Evolutionary conservation across 2,329 filamentous ascomycete genomes (phyloP).

Genomic region (Zasmidium citrigriseum): DNA sequence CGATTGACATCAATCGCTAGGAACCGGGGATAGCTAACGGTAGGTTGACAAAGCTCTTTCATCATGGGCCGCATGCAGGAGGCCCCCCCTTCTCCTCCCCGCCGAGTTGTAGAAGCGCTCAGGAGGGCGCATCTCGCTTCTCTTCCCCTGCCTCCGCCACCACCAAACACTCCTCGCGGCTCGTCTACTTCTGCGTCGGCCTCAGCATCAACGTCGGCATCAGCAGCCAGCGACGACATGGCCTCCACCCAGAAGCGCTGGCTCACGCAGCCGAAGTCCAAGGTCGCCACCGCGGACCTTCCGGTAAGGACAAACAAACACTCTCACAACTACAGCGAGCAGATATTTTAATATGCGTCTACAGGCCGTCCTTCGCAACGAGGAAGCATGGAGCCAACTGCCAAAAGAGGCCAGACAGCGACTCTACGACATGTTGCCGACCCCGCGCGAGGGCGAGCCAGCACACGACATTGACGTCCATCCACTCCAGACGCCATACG

Average conservation of each 20-base stretch:
- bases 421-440: slow-evolving; percentile 34
- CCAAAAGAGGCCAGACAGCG: slow-evolving; percentile 22
- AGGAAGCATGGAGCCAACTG: slow-evolving; percentile 33
- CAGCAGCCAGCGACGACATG: too few relatives aligned
- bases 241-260: slow-evolving; percentile 30
- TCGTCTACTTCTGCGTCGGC: neutral
- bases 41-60: neutral
- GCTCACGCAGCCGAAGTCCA: slow-evolving; percentile 28
- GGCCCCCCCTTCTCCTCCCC: too few relatives aligned
- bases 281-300: slow-evolving; percentile 29
- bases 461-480: slow-evolving; percentile 41
- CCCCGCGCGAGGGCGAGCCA: slow-evolving; percentile 21
- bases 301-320: slow-evolving; percentile 17
- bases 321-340: neutral
- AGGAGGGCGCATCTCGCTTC: too few relatives aligned
- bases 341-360: neutral
- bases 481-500: slow-evolving; percentile 44
- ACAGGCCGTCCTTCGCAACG: slow-evolving; percentile 32
- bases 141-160: too few relatives aligned
- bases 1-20: too few relatives aligned
- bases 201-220: slow-evolving; percentile 11
- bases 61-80: neutral
- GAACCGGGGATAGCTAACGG: too few relatives aligned
- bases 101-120: too few relatives aligned
- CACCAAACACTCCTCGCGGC: neutral